Evolutionary conservation across 1,284 basidiomycete species (phyloP).

Genomic region (Athelia sp.): DNA sequence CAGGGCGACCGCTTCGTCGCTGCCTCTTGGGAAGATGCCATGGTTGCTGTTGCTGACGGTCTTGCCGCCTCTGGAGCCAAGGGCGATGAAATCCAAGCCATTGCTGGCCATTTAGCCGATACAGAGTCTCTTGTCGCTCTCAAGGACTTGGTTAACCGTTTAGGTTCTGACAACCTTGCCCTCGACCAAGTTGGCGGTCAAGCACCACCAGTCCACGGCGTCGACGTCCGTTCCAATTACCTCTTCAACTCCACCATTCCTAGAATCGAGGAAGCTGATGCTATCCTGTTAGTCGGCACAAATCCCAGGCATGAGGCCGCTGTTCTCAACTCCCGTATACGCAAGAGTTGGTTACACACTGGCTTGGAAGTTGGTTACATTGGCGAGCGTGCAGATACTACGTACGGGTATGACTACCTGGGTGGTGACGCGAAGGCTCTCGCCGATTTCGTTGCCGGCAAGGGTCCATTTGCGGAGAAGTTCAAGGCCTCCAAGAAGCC

Average conservation of each 20-base stretch:
- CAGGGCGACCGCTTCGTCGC: constrained; percentile 90
- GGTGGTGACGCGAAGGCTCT: constrained; percentile 80
- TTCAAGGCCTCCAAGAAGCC: constrained; percentile 93
- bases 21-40: constrained; percentile 90
- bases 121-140: constrained; percentile 91
- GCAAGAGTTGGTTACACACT: constrained; percentile 90
- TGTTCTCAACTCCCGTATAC: constrained; percentile 94
- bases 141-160: constrained; percentile 90
- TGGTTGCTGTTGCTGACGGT: constrained; percentile 78
- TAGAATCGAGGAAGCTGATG: constrained; percentile 90
- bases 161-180: constrained; percentile 94
- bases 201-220: constrained; percentile 67
- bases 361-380: constrained; percentile 86
- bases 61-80: constrained; percentile 78
- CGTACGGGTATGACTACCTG: constrained; percentile 92
- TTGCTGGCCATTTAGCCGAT: constrained; percentile 92
- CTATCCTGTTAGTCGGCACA: constrained; percentile 90
- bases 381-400: constrained; percentile 88
- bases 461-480: constrained; percentile 77
- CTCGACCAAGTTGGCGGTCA: constrained; percentile 75
- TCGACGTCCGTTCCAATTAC: constrained; percentile 95
- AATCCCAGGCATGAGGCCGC: constrained; percentile 98
- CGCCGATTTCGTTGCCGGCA: constrained; percentile 75
- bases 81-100: constrained; percentile 94
- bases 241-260: constrained; percentile 96